Percentiles rank a stretch among this genome's conserved stretches.
Evolutionary conservation across 208 protist genomes (phyloP).

Genomic region (Acanthamoeba divionensis): DNA sequence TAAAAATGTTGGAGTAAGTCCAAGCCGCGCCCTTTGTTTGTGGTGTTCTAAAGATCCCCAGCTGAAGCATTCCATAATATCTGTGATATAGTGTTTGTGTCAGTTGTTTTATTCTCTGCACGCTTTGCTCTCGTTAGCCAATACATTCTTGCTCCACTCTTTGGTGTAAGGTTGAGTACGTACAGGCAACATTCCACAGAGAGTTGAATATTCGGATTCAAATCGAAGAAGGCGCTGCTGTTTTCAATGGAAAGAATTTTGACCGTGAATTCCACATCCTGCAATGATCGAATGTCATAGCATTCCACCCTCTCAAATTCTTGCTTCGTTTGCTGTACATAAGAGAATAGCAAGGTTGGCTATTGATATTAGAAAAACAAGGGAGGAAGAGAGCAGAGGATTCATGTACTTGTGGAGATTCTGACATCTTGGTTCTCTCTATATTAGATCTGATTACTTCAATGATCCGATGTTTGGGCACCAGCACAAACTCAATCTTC

Average conservation of each 20-base stretch:
- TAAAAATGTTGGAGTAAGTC: neutral
- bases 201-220: neutral
- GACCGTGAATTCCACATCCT: neutral
- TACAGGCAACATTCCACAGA: neutral
- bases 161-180: neutral
- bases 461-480: neutral
- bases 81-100: too few species aligned
- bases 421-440: neutral
- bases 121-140: too few species aligned
- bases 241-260: neutral
- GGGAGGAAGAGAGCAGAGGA: neutral
- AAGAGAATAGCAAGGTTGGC: neutral
- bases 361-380: neutral
- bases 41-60: neutral
- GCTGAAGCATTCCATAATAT: neutral
- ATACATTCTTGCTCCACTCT: too few species aligned
- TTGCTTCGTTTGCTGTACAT: neutral
- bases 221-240: neutral
- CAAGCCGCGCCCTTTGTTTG: neutral
- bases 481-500: conserved; percentile 17
- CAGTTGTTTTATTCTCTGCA: too few species aligned
- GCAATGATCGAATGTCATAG: neutral
- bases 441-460: neutral
- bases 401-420: neutral
- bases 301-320: neutral